Percentiles rank a stretch among this genome's conserved stretches.
Conservation (phyloP, 1,284 basidiomycete genomes). For the Caloboletus firmus region DNA sequence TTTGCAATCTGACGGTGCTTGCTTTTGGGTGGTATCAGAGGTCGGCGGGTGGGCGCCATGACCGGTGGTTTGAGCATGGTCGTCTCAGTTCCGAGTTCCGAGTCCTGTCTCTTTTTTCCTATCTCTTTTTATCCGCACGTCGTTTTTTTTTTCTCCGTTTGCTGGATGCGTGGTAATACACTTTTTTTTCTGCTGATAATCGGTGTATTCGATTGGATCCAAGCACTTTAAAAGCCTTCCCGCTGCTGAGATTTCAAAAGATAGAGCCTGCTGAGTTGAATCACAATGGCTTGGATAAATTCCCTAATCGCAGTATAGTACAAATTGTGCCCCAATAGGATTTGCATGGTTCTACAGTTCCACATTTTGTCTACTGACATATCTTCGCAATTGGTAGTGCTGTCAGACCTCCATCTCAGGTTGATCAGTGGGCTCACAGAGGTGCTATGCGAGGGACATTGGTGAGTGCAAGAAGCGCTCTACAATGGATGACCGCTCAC, state of each 20-base stretch:
- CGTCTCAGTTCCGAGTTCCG: no score
- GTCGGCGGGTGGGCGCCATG: constrained; percentile 24
- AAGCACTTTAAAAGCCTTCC: no score
- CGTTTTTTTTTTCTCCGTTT: background rate
- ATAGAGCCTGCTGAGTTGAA: no score
- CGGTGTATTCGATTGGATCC: background rate
- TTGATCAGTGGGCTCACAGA: constrained; percentile 5
- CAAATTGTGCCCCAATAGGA: no score
- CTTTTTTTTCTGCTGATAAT: background rate
- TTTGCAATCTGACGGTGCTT: constrained; percentile 4
- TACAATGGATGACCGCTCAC: background rate
- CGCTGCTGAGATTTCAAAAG: no score
- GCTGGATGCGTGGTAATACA: constrained; percentile 6
- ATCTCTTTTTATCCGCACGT: background rate
- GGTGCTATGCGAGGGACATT: background rate
- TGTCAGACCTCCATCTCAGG: background rate
- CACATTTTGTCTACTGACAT: no score
- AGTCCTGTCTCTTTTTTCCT: no score
- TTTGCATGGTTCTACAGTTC: no score
- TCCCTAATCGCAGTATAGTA: no score
- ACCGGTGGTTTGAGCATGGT: background rate
- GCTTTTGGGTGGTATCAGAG: constrained; percentile 9
- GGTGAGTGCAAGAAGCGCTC: background rate
- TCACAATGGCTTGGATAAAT: no score
- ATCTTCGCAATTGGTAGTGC: background rate